phyloP scores from a whole-genome alignment of 225 moss, liverwort and hornwort species.

The Marchantia paleacea region DNA sequence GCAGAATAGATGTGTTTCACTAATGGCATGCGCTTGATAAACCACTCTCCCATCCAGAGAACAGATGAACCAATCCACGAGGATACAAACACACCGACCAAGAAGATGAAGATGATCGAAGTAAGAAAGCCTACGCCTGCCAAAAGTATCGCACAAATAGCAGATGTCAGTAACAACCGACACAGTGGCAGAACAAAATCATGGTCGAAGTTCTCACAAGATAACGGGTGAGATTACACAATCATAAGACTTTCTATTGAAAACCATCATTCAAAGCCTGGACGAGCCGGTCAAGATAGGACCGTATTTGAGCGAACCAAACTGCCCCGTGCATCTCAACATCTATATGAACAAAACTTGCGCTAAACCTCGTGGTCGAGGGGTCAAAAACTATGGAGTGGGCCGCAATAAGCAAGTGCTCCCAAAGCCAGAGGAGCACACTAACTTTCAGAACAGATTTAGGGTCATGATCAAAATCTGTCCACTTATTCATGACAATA shows the following conservation, averaged over 20 bases:
- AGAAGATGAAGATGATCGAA: slow-evolving; percentile 92
- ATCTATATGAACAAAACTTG: background rate
- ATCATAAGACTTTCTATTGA: background rate
- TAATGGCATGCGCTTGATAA: slow-evolving; percentile 98
- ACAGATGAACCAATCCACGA: slow-evolving; percentile 99
- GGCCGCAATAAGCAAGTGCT: too few relatives aligned
- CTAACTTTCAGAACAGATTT: too few relatives aligned
- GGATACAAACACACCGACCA: slow-evolving; percentile 95
- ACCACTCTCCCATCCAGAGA: slow-evolving; percentile 93
- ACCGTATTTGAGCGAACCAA: background rate
- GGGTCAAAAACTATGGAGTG: too few relatives aligned
- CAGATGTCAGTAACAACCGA: background rate
- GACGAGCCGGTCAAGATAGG: background rate
- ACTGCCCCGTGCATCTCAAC: background rate
- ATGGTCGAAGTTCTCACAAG: background rate
- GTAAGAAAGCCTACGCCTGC: slow-evolving; percentile 96
- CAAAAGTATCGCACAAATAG: background rate
- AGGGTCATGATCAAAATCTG: background rate
- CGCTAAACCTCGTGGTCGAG: background rate
- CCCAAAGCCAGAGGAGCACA: too few relatives aligned
- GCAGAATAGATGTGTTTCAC: slow-evolving; percentile 99
- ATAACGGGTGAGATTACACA: background rate
- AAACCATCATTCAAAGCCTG: background rate
- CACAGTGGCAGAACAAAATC: background rate
- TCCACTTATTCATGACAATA: background rate